These are phyloP conservation scores for Russula lepida DNA, from an alignment of 768 basidiomycete genomes.

Conservation along the genomic window DNA sequence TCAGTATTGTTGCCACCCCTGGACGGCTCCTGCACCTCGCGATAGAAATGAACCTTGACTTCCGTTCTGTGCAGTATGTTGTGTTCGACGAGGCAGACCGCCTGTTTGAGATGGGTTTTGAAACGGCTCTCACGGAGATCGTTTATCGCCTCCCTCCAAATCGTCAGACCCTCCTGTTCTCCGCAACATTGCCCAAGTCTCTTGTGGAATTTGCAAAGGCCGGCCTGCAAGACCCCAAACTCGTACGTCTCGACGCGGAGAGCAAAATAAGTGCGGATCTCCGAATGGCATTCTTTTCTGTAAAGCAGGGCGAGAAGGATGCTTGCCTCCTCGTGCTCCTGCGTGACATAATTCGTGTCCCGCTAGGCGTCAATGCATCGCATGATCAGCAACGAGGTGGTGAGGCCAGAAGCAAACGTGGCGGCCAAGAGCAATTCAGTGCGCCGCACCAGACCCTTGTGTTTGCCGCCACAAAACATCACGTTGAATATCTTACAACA, in stretches of 20 bases:
- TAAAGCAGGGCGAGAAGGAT: conserved; percentile 91
- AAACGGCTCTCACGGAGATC: conserved; percentile 85
- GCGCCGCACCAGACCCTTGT: conserved; percentile 88
- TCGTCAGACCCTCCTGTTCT: conserved; percentile 91
- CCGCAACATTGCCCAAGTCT: conserved; percentile 91
- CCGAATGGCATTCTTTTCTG: conserved; percentile 87
- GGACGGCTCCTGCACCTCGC: conserved; percentile 94
- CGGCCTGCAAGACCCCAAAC: conserved; percentile 85
- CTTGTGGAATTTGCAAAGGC: conserved; percentile 99
- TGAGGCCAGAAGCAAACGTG: conserved; percentile 44
- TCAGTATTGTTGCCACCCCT: conserved; percentile 93
- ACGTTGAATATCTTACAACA: conserved; percentile 86
- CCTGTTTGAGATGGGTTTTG: conserved; percentile 97
- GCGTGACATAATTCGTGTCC: conserved; percentile 81
- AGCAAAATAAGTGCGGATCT: conserved; percentile 92
- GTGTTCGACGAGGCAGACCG: conserved; percentile 99
- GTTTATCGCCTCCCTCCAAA: conserved; percentile 76
- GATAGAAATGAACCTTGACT: conserved; percentile 93
- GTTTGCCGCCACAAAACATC: conserved; percentile 96
- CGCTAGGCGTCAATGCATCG: conserved; percentile 37
- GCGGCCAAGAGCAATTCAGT: conserved; percentile 36
- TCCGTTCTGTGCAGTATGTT: conserved; percentile 79
- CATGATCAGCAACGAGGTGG: conserved; percentile 26
- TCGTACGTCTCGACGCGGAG: conserved; percentile 93
- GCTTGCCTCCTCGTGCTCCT: conserved; percentile 79